Base-by-base conservation (phyloP, 768 basidiomycete genomes). In the Leccinum boreale region DNA sequence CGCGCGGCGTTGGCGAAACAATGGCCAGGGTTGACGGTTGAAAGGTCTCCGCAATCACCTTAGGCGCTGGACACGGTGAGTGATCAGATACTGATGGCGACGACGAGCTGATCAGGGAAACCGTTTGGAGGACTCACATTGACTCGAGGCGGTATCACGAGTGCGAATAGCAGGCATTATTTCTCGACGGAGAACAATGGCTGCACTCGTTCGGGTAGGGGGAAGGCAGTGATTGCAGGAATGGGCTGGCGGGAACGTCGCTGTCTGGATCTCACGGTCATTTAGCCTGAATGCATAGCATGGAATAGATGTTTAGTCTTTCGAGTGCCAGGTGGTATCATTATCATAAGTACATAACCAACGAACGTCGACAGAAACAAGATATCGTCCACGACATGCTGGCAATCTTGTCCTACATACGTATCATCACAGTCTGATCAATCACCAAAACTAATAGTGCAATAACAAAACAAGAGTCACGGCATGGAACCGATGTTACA, bases 151-250 rank as follows among this genome's bases (percentile, higher is more conserved):
- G 78, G 80, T 85, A 79, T 89, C 86, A 78, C 85, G 86, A 71
- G 87, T 89, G 77, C 88, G 87, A 68, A 84, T 78, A 50, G 86
- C 86, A 73, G 88, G 87, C 88, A 90, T 90, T 0, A 36, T 8
- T 36, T 76, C 72, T 67, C 66, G 68, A 65, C 58, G 63, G 29
- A 28, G 67, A 70, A 74, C 67, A 75, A 70, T 63, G 62, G 60
- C 70, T 67, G 70, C 72, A 64, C 71, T 72, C 72, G 73, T 73
- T 70, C 65, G 67, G 64, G 67, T 63, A 67, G 58, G 66, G 73
- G 65, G 69, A 59, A 64, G 60, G 28, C 26, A 26, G 26, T 26
- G 8, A 26, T 26, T 26, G 26, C 26, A 68, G 57, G 48, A 29
- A 10, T 29, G 9, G 9, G 28, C 2, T 10, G 28, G 28, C 28